A percentile compares a stretch with the other conserved stretches of the same genome.
Conservation (phyloP, 2,329 filamentous ascomycete species). For the Hypoxylon sp. region DNA sequence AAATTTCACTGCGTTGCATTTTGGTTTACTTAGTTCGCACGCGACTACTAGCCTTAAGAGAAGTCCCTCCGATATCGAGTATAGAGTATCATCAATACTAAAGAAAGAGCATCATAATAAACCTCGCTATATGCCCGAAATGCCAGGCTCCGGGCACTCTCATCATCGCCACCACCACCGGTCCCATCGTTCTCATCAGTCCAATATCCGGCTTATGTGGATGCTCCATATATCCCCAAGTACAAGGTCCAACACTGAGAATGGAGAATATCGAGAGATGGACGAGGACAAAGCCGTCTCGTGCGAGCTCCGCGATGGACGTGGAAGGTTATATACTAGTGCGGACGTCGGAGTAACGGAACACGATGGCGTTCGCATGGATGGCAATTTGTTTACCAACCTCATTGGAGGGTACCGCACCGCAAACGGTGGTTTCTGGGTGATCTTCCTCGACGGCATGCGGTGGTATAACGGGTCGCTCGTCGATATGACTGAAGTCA, state of each 20-base stretch:
- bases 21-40: no score
- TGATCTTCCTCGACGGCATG: slow-evolving; percentile 29
- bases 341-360: no score
- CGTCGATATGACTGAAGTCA: background rate
- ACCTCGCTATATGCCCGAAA: no score
- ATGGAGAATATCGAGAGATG: background rate
- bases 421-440: background rate
- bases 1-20: no score
- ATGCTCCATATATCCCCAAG: background rate
- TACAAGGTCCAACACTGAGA: background rate
- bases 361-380: background rate
- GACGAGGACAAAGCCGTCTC: background rate
- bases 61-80: no score
- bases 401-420: slow-evolving; percentile 4
- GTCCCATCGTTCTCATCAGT: background rate
- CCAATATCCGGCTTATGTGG: background rate
- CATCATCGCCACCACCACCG: background rate
- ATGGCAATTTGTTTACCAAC: background rate
- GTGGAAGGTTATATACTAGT: background rate
- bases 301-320: background rate
- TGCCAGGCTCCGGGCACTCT: background rate
- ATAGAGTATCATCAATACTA: no score
- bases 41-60: no score
- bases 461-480: slow-evolving; percentile 11
- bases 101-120: no score